Conservation (phyloP, 1,284 basidiomycete genomes). For the Malassezia slooffiae region DNA sequence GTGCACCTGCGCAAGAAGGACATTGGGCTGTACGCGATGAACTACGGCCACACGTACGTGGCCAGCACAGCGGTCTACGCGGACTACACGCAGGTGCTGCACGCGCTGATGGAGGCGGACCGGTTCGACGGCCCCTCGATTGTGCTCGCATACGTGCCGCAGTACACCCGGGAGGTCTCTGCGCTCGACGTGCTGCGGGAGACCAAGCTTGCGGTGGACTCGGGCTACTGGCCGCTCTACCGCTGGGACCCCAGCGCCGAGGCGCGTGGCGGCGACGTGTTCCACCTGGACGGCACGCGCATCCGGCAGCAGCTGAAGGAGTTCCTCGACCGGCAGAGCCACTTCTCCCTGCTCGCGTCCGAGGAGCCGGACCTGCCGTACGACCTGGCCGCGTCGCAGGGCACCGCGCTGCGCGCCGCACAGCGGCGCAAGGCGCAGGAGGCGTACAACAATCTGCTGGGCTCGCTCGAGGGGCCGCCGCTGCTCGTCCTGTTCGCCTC, state of each 20-base stretch:
- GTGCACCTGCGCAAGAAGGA: conserved; percentile 46
- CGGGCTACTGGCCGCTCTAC: conserved; percentile 96
- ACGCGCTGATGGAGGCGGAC: conserved; percentile 84
- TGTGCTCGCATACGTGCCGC: conserved; percentile 88
- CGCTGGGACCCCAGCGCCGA: conserved; percentile 83
- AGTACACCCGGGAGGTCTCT: conserved; percentile 54
- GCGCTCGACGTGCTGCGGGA: conserved; percentile 85
- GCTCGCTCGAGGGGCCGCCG: conserved; percentile 77
- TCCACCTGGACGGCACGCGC: conserved; percentile 81
- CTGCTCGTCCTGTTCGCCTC: conserved; percentile 81
- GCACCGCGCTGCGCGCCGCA: conserved; percentile 70
- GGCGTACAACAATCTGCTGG: conserved; percentile 74
- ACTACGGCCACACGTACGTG: conserved; percentile 91
- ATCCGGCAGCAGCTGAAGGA: conserved; percentile 88
- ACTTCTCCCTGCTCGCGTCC: conserved; percentile 79
- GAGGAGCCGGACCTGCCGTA: conserved; percentile 64
- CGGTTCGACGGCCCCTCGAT: conserved; percentile 78
- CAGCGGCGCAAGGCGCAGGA: conserved; percentile 72
- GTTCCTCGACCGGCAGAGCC: conserved; percentile 93
- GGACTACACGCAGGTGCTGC: conserved; percentile 87
- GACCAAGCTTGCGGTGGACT: conserved; percentile 90
- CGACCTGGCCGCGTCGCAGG: conserved; percentile 73
- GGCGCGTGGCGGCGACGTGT: conserved; percentile 64
- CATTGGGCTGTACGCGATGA: conserved; percentile 71
- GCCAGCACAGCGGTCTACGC: conserved; percentile 90